Percentiles rank a stretch among this genome's conserved stretches.
These are phyloP conservation scores for Saccharata proteae DNA, from an alignment of 2,329 filamentous ascomycete species.

Conservation along the genomic window DNA sequence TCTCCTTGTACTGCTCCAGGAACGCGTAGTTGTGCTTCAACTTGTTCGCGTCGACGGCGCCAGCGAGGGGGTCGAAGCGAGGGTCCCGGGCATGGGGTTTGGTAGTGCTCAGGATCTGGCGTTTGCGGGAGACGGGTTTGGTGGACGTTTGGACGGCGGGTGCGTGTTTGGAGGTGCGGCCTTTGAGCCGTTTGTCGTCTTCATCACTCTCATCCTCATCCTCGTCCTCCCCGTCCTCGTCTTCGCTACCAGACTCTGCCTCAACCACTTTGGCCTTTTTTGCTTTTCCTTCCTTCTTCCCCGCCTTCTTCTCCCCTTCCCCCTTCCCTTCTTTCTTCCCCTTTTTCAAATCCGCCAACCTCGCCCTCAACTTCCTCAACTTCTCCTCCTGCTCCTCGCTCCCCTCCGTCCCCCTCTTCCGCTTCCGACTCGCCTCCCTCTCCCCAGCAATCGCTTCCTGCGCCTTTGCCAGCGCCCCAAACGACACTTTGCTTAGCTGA, in stretches of 20 bases:
- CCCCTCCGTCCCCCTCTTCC: conserved; percentile 29
- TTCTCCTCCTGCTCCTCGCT: conserved; percentile 31
- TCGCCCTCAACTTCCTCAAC: conserved; percentile 31
- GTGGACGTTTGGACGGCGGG: conserved; percentile 75
- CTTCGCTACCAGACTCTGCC: conserved; percentile 13
- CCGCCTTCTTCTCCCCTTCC: conserved; percentile 14
- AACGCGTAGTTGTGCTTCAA: conserved; percentile 71
- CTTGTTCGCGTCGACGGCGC: conserved; percentile 44
- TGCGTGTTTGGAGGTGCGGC: conserved; percentile 71
- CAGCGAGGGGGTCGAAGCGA: conserved; percentile 63
- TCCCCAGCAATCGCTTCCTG: conserved; percentile 51
- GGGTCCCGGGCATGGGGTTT: conserved; percentile 62
- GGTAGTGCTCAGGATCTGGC: conserved; percentile 54
- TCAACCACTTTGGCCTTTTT: conserved; percentile 9
- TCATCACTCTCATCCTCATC: conserved; percentile 5
- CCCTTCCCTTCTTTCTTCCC: conserved; percentile 27
- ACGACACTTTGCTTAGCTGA: conserved; percentile 55
- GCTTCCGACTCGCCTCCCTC: conserved; percentile 23
- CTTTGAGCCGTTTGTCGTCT: conserved; percentile 20
- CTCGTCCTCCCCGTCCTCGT: conserved; percentile 7
- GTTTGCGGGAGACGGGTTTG: conserved; percentile 67
- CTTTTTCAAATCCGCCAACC: conserved; percentile 31
- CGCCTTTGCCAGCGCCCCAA: conserved; percentile 80
- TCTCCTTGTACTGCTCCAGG: conserved; percentile 70
- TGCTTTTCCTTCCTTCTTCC: conserved; percentile 11